phyloP scores from a whole-genome alignment of 495 filamentous ascomycete genomes.

The Margaritispora aquatica region DNA sequence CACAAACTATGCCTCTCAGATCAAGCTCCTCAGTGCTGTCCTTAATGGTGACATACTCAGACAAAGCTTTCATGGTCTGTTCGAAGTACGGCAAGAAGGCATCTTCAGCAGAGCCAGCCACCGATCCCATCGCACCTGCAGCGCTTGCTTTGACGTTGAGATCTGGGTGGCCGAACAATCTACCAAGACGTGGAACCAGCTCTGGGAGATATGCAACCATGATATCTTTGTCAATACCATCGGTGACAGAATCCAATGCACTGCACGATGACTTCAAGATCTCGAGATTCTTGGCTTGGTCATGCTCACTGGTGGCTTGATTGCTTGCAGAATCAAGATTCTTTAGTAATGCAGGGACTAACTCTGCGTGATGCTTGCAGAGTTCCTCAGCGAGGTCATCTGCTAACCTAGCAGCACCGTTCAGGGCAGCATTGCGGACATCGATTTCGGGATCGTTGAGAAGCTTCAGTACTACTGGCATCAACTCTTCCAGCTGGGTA shows the following conservation, averaged over 20 bases:
- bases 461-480: constrained; percentile 79
- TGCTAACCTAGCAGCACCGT: constrained; percentile 79
- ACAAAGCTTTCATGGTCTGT: constrained; percentile 77
- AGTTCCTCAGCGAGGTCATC: constrained; percentile 91
- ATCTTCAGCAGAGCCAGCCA: constrained; percentile 74
- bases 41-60: constrained; percentile 77
- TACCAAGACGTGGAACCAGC: constrained; percentile 75
- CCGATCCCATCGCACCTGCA: constrained; percentile 81
- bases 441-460: constrained; percentile 74
- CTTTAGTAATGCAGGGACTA: constrained; percentile 79
- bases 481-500: constrained; percentile 77
- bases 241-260: constrained; percentile 85
- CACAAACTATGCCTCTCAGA: constrained; percentile 79
- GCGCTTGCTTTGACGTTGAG: constrained; percentile 85
- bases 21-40: constrained; percentile 85
- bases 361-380: constrained; percentile 68
- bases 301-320: constrained; percentile 37
- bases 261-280: constrained; percentile 86
- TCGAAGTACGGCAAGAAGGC: constrained; percentile 88
- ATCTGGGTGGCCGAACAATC: constrained; percentile 74
- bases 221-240: constrained; percentile 79
- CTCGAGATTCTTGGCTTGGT: constrained; percentile 65
- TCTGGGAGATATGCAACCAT: constrained; percentile 74
- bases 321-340: constrained; percentile 75
- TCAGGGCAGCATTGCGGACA: constrained; percentile 80